These are phyloP conservation scores for Penicillium brevicompactum DNA, from an alignment of 2,329 filamentous ascomycete species.

Conservation along the genomic window DNA sequence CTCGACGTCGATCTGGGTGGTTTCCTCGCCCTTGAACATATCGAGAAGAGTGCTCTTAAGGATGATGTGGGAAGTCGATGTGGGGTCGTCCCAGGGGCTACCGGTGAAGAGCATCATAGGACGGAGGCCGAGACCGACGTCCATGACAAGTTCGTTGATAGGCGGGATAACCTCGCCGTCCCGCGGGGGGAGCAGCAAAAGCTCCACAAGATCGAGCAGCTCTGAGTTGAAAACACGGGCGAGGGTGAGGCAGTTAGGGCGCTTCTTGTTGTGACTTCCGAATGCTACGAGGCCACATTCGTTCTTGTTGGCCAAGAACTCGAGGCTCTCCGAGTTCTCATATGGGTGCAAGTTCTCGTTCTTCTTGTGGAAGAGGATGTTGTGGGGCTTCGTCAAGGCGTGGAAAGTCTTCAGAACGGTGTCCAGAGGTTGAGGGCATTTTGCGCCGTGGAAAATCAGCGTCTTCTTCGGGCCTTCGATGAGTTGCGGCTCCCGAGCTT, in stretches of 20 bases:
- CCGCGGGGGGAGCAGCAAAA: constrained; percentile 75
- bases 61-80: constrained; percentile 76
- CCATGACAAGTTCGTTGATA: constrained; percentile 60
- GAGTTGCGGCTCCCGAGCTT: constrained; percentile 86
- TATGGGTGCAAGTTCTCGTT: constrained; percentile 89
- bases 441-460: constrained; percentile 85
- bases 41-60: constrained; percentile 87
- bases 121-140: constrained; percentile 74
- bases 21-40: constrained; percentile 82
- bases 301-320: constrained; percentile 97
- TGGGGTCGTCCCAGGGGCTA: constrained; percentile 80
- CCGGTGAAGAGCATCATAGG: constrained; percentile 92
- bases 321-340: constrained; percentile 81
- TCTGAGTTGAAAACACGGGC: constrained; percentile 82
- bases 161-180: constrained; percentile 46
- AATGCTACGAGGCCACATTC: constrained; percentile 85
- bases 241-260: constrained; percentile 86
- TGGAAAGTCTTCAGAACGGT: constrained; percentile 83
- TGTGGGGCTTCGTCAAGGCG: constrained; percentile 79
- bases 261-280: constrained; percentile 86
- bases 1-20: constrained; percentile 87
- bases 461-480: constrained; percentile 88
- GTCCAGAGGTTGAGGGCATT: constrained; percentile 79
- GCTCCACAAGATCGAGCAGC: constrained; percentile 91
- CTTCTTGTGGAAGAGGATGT: constrained; percentile 95